Conservation (phyloP, 208 protist genomes). For the Trichomonas tenax region DNA sequence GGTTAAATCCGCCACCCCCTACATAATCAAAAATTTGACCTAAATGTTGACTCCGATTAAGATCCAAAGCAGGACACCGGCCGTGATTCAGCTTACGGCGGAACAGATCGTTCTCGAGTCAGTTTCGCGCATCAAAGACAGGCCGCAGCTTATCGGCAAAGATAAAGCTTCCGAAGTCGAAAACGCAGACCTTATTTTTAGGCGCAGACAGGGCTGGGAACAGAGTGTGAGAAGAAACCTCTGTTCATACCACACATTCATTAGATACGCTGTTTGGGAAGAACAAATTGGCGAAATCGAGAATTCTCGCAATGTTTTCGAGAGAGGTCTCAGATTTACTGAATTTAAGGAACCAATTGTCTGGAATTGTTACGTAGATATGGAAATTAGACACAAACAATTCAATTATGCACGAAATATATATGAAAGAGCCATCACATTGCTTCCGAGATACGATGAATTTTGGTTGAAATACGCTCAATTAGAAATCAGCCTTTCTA, state of each 20-base stretch:
- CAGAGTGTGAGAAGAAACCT: background rate
- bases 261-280: background rate
- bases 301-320: background rate
- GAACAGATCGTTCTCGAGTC: background rate
- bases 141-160: background rate
- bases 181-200: background rate
- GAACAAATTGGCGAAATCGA: background rate
- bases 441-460: background rate
- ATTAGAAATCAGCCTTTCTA: background rate
- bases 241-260: background rate
- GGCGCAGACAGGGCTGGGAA: background rate
- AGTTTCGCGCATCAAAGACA: background rate
- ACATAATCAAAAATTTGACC: too few relatives aligned
- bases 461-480: background rate
- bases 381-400: conserved; percentile 12
- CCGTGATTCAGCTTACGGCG: background rate
- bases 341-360: background rate
- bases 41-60: background rate
- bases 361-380: background rate
- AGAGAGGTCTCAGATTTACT: background rate
- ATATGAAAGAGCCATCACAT: background rate
- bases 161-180: background rate
- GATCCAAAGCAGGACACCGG: background rate
- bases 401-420: conserved; percentile 4
- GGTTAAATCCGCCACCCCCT: too few relatives aligned